Evolutionary conservation across 352 stramenopile genomes (phyloP), one percentile per base, ranked within the genome.

Genomic region (Pythium myriotylum): DNA sequence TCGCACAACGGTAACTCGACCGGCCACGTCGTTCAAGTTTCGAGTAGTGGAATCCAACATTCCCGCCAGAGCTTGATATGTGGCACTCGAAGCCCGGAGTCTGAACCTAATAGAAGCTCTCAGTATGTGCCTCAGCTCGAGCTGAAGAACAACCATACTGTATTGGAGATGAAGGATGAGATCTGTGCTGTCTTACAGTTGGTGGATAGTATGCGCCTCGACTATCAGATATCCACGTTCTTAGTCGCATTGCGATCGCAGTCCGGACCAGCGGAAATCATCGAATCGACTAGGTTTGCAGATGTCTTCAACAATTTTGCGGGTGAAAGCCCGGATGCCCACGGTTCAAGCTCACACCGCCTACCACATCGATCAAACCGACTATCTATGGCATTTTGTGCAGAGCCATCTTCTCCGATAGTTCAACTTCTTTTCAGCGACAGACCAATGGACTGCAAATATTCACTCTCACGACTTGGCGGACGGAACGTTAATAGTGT

Each of bases 141-240:
- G 24, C 70, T 51, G 69, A 17, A 83, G 20, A 45, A 70, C 0
- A 81, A 79, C 49, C 72, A 69, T 5, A 64, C 85, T 16, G 68
- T 91, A 0, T 86, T 91, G 76, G 76, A 89, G 57, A 89, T 91
- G 49, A 91, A 91, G 51, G 72, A 91, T 47, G 73, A 89, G 39
- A 76, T 87, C 23, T 91, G 82, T 45, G 77, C 70, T 5, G 82
- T 86, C 54, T 64, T 91, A 46, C 67, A 84, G 24, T 55, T 79
- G 17, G 59, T 91, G 37, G 78, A 89, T 51, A 76, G 75, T 42
- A 70, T 87, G 24, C 77, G 82, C 20, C 51, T 89, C 1, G 82
- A 91, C 40, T 88, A 82, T 33, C 76, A 89, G 16, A 76, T 91
- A 14, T 91, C 82, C 20, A 76, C 64, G 7, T 43, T 91, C 16